Conservation (phyloP, 2,329 filamentous ascomycete species). For the Fusarium ramigenum region DNA sequence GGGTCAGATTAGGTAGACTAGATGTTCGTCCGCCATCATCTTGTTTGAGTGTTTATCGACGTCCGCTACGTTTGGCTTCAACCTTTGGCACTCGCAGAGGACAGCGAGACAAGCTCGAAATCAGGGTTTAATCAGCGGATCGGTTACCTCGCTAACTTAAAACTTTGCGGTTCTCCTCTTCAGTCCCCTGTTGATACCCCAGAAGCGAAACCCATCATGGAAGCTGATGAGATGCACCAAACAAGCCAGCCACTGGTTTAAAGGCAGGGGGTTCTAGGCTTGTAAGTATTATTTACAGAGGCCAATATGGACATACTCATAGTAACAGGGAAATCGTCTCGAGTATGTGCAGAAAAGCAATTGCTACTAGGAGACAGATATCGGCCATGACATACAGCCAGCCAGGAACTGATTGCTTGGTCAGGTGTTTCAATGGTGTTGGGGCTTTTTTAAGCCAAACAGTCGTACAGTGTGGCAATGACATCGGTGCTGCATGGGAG, state of each 20-base stretch:
- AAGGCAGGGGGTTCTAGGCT: background rate
- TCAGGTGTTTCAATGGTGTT: background rate
- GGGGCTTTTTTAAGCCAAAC: background rate
- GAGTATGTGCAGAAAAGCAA: background rate
- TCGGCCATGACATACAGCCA: slow-evolving; percentile 15
- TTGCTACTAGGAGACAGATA: background rate
- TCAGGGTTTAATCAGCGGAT: background rate
- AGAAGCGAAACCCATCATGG: slow-evolving; percentile 8
- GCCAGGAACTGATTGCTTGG: slow-evolving; percentile 25
- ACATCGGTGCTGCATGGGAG: background rate
- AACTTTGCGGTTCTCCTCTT: background rate
- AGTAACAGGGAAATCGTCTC: background rate
- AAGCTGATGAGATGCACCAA: background rate
- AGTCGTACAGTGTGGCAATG: slow-evolving; percentile 20
- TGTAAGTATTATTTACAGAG: background rate
- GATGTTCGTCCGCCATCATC: background rate
- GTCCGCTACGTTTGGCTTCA: background rate
- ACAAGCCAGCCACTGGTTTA: background rate
- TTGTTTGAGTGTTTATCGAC: background rate
- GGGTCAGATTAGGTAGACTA: background rate
- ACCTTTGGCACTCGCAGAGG: background rate
- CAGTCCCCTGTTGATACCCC: slow-evolving; percentile 8
- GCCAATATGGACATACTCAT: background rate
- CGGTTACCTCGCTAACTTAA: background rate
- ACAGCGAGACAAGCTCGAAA: background rate